Evolutionary conservation across 768 basidiomycete species (phyloP), one percentile per base, ranked within the genome.

Genomic region (Boletellus emodensis): DNA sequence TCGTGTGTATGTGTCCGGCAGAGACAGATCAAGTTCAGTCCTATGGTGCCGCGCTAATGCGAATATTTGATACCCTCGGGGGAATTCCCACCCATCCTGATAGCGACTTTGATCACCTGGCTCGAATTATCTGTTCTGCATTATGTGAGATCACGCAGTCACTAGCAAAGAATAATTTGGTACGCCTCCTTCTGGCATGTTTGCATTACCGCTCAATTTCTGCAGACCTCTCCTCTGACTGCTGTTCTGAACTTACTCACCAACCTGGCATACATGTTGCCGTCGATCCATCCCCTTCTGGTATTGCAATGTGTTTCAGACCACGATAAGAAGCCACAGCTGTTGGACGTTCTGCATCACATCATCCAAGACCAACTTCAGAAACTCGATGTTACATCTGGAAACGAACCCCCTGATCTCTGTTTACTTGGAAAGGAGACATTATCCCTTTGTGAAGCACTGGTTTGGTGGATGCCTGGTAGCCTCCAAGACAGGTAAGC

Each of bases 231-330:
- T 39, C 70, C 75, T 15, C 60, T 86, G 32, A 67, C 74, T 3
- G 75, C 79, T 33, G 61, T 85, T 32, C 66, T 88, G 13, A 73
- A 80, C 60, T 64, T 89, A 39, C 55, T 85, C 38, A 68, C 71
- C 10, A 63, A 69, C 15, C 65, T 87, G 22, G 65, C 68, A 20
- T 71, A 75, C 42, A 70, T 73, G 15, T 57, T 84, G 41, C 82
- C 85, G 15, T 61, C 71, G 11, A 80, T 83, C 49, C 68, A 67
- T 42, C 40, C 68, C 10, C 51, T 64, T 33, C 58, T 81, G 11
- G 52, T 81, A 12, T 66, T 72, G 1, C 56, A 46, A 22, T 49
- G 40, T 33, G 61, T 55, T 36, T 48, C 62, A 12, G 65, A 59
- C 35, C 58, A 61, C 22, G 56, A 63, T 13, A 57, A 59, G 3